These are phyloP conservation scores for Aureobasidium sp. DNA, from an alignment of 2,329 filamentous ascomycete species.

Conservation along the genomic window DNA sequence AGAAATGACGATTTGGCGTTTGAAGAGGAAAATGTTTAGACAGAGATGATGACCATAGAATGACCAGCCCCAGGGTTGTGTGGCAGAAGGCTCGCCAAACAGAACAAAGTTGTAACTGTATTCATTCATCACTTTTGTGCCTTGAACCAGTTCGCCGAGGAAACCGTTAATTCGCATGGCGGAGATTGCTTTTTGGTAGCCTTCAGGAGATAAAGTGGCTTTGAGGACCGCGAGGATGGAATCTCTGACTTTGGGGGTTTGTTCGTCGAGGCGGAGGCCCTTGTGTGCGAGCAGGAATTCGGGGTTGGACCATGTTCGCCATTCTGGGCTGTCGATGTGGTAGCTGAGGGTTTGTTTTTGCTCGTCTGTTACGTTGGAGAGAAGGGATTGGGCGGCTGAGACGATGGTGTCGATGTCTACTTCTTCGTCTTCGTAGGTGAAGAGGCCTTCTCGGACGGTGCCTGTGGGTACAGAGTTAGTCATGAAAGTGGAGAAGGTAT, in stretches of 20 bases:
- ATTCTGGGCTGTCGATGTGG: conserved; percentile 62
- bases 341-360: conserved; percentile 45
- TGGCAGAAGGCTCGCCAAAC: conserved; percentile 54
- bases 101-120: conserved; percentile 68
- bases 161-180: conserved; percentile 72
- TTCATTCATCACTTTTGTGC: conserved; percentile 60
- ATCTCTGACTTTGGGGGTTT: conserved; percentile 36
- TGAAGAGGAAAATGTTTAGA: conserved; percentile 60
- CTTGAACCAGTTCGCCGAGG: conserved; percentile 58
- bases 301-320: conserved; percentile 64
- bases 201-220: conserved; percentile 56
- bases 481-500: not conserved
- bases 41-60: conserved; percentile 77
- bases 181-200: conserved; percentile 59
- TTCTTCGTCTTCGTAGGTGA: conserved; percentile 51
- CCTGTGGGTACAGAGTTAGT: conserved; percentile 15
- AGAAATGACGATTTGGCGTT: conserved; percentile 56
- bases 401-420: conserved; percentile 53
- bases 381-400: conserved; percentile 38
- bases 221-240: conserved; percentile 49
- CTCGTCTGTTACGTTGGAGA: conserved; percentile 38
- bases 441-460: conserved; percentile 16
- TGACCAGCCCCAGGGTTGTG: conserved; percentile 59
- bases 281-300: conserved; percentile 63
- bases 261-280: conserved; percentile 62